A percentile compares a stretch with the other conserved stretches of the same genome.
Conservation (phyloP, 306 rosid genomes). For the Castanospermum australe region DNA sequence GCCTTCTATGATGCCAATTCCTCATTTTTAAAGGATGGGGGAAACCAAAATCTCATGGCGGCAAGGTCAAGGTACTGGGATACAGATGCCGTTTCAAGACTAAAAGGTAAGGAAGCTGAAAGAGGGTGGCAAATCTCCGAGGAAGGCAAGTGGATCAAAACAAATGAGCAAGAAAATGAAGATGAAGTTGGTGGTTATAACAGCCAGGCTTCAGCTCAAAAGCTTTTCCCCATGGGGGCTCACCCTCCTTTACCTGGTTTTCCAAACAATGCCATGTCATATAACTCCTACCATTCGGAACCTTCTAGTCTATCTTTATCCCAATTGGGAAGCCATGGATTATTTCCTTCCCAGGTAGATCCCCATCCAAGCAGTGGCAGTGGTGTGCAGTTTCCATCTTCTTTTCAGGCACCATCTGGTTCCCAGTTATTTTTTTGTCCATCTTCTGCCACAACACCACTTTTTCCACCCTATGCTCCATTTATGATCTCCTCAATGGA, state of each 20-base stretch:
- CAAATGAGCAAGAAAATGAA: slow-evolving; percentile 28
- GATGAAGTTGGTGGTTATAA: slow-evolving; percentile 22
- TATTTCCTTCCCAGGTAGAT: slow-evolving; percentile 43
- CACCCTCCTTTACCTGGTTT: slow-evolving; percentile 41
- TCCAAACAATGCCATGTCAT: slow-evolving; percentile 43
- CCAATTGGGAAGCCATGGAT: slow-evolving; percentile 62
- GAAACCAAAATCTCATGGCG: slow-evolving; percentile 19
- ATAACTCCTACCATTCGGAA: slow-evolving; percentile 38
- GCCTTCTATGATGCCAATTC: slow-evolving; percentile 41
- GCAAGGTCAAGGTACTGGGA: slow-evolving; percentile 34
- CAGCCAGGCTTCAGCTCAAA: slow-evolving; percentile 51
- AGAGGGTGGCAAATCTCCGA: slow-evolving; percentile 2
- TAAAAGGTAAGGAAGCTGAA: slow-evolving; percentile 34
- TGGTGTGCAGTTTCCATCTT: slow-evolving; percentile 36
- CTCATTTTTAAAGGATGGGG: slow-evolving; percentile 12
- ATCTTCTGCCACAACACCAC: slow-evolving; percentile 36
- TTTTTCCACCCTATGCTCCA: slow-evolving; percentile 52
- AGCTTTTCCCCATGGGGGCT: slow-evolving; percentile 46
- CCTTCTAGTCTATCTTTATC: slow-evolving; percentile 60
- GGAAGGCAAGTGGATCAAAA: slow-evolving; percentile 62
- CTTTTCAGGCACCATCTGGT: slow-evolving; percentile 23
- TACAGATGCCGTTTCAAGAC: neutral
- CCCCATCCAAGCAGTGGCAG: slow-evolving; percentile 23
- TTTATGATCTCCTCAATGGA: slow-evolving; percentile 39
- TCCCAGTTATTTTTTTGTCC: slow-evolving; percentile 56